Evolutionary conservation across 2,329 filamentous ascomycete genomes (phyloP), one percentile per base, ranked within the genome.

Genomic region (Zopfia rhizophila): DNA sequence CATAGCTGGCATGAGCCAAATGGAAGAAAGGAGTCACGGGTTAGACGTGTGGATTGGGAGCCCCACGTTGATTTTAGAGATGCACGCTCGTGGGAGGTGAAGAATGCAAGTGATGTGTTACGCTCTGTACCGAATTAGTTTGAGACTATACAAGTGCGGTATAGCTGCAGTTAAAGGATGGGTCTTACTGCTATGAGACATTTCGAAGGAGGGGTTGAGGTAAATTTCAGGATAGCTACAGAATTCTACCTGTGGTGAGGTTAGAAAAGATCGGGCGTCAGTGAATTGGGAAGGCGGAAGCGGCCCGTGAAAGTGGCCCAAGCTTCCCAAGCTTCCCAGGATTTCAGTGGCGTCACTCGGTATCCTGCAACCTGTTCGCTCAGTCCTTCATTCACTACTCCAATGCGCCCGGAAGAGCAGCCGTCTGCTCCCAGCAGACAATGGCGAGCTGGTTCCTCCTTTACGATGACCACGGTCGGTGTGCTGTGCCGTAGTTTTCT

Each of bases 1-100:
- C 93, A 99, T 19, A 99, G 81, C 41, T 87, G 84, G 76, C 93
- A 99, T 16, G 88, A 91, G 41, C 88, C 90, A 70, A 97, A 96
- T 4, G 91, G 87, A 8, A 97, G 84, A 72, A 96, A 97, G 44
- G 90, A 94, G 68, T 97, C 94, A 65, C 93, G 88, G 16, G 83
- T 86, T 23, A 97, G 85, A 39, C 91, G 89, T n/a, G 91, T 91
- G 38, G 88, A 85, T 56, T 87, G 89, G 7, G 87, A 84, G 58
- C 87, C 85, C 91, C 94, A 97, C 58, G 86, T 85, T 13, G 84
- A 82, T 64, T 91, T 90, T 49, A 96, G 88, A 37, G 93, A 83
- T 38, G 83, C 82, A 57, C 94, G 87, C 76, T 97, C 94, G 75
- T 97, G 86, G 17, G 91, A 87, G 23, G 94, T 97, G 79, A 97